Evolutionary conservation across 2,329 filamentous ascomycete species (phyloP).

Genomic region (Talaromyces piceae): DNA sequence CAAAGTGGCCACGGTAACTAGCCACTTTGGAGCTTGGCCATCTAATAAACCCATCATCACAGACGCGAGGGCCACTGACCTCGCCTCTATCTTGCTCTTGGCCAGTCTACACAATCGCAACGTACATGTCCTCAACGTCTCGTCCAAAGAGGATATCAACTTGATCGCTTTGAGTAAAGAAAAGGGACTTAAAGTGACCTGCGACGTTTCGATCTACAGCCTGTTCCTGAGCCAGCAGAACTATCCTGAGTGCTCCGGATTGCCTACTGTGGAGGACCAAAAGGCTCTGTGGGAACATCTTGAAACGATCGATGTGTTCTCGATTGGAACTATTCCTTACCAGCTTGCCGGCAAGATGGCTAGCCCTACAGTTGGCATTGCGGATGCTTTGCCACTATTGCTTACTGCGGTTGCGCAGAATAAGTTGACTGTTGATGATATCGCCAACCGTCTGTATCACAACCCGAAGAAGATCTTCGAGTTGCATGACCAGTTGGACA

Average conservation of each 20-base stretch:
- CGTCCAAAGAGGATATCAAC: constrained; percentile 71
- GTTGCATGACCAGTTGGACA: constrained; percentile 69
- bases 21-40: constrained; percentile 73
- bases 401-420: constrained; percentile 70
- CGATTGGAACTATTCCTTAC: constrained; percentile 69
- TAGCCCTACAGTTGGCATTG: constrained; percentile 59
- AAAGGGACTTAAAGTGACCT: constrained; percentile 75
- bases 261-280: constrained; percentile 63
- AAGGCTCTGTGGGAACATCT: constrained; percentile 67
- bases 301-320: constrained; percentile 68
- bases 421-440: constrained; percentile 64
- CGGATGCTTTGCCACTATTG: constrained; percentile 65
- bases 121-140: constrained; percentile 72
- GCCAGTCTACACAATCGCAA: constrained; percentile 71
- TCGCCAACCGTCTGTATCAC: constrained; percentile 63
- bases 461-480: constrained; percentile 77
- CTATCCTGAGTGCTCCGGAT: constrained; percentile 57
- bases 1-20: constrained; percentile 71
- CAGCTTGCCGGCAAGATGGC: constrained; percentile 57
- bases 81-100: constrained; percentile 71
- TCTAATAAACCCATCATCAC: constrained; percentile 72
- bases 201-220: constrained; percentile 73
- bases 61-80: constrained; percentile 70
- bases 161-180: constrained; percentile 70
- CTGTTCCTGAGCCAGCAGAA: constrained; percentile 67